Base-by-base conservation (phyloP, 345 rosid genomes). In the Salix udensis region DNA sequence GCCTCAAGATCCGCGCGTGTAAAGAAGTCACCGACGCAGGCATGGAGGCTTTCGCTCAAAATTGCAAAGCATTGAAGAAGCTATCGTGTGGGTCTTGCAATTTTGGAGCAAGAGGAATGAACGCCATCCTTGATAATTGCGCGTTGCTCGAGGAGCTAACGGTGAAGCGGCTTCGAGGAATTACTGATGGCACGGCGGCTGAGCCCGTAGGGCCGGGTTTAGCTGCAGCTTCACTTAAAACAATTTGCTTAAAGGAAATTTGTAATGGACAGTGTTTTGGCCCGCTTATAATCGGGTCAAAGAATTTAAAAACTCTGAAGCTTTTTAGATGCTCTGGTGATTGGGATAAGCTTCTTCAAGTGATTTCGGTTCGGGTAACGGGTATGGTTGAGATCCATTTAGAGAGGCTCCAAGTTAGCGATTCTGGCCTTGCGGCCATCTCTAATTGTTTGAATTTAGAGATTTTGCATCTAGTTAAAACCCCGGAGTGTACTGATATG, bases 21-120 rank as follows among this genome's bases (percentile, higher is more conserved):
- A 94, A 90, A 58, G 90, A 86, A 83, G 76, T 94, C 19, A 92
- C 97, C 13, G 94, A 90, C 39, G 82, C 81, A 3, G 98, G 98
- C 36, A 91, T 94, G 87, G 61, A 67, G 0, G 86, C 53, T 15
- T 91, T 94, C 60, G 91, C 97, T 6, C 84, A 85, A 75, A 92
- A 92, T 68, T 94, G 98, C 77, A 87, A 72, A 71, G 85, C 84
- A 3, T 77, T 92, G 89, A 94, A 87, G 88, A 94, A 90, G 82
- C 85, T 94, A 19, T 91, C 97, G 10, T 90, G 91, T 68, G 97
- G 93, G 82, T 94, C 95, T 65, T 94, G 97, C 71, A 72, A 83
- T 23, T 94, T 94, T 28, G 98, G 98, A 61, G 86, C 97, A 37
- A 91, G 79, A 83, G 97, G 96, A 28, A 88, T 94, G 86, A 92